Evolutionary conservation across 495 filamentous ascomycete species (phyloP), one percentile per base, ranked within the genome.

Genomic region (Bacidia gigantensis): DNA sequence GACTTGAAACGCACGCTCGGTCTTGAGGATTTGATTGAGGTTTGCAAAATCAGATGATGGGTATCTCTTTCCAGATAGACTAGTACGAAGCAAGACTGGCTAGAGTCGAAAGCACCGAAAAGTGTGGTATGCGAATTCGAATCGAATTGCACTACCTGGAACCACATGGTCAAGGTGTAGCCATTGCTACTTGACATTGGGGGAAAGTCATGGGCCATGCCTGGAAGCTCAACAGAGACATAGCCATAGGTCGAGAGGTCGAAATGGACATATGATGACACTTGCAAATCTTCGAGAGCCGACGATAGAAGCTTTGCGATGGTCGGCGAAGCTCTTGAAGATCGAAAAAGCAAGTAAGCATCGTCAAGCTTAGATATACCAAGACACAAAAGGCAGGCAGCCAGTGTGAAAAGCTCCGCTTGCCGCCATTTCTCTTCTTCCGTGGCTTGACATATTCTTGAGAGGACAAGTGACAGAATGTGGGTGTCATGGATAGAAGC

Each of bases 1-100:
- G 84, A 84, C 65, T 89, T 92, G 71, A 98, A 98, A 47, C 92
- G 80, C 23, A 97, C 85, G 68, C 90, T 97, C 3, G 92, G 89
- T 26, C 83, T 76, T 20, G 82, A 70, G 1, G 87, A 89, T 35
- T 78, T 87, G 48, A 97, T 84, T 11, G 93, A 96, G 29, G 92
- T 97, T 64, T 98, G 92, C 21, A 98, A 72, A 61, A 98, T 97
- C 56, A 98, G 88, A 61, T 95, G 89, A 24, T 77, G 81, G n/a
- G 87, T 93, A 62, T 97, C 89, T 60, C 83, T 87, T 65, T 98
- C 92, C 22, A 98, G 75, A 62, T 97, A 98, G 21, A 84, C 84
- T 41, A 98, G 78, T 26, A 97, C 71, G 57, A 98, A 98, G 67
- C 93, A 98, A 0, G 85, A 88, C 60, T 98, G 92, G 17, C 78